These are phyloP conservation scores for Cladosporium colombiae DNA, from an alignment of 2,329 filamentous ascomycete species.

Conservation along the genomic window DNA sequence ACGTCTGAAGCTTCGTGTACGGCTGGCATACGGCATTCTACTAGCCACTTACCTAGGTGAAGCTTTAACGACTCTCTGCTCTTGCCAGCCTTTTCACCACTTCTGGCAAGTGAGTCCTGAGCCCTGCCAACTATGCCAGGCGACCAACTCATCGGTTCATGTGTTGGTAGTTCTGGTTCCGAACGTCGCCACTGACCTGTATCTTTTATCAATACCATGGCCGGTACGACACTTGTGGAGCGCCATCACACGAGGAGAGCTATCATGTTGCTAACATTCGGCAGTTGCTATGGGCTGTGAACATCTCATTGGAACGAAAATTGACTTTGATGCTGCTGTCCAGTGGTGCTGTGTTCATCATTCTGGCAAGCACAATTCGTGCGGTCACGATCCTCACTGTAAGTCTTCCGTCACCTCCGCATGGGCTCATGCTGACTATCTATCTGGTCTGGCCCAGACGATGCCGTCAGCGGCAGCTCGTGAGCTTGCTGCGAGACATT, in stretches of 20 bases:
- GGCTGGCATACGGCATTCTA: neutral
- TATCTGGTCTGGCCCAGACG: neutral
- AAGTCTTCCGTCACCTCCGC: neutral
- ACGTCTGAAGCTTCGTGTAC: neutral
- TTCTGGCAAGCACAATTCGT: conserved; percentile 3
- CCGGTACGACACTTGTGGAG: neutral
- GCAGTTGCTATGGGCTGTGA: neutral
- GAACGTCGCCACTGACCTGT: neutral
- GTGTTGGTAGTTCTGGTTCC: neutral
- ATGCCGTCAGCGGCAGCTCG: conserved; percentile 1
- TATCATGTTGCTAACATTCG: neutral
- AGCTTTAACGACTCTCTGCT: neutral
- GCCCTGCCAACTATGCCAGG: neutral
- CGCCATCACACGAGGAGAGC: neutral
- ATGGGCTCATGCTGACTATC: neutral
- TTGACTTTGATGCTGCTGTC: conserved; percentile 9
- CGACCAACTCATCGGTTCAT: conserved; percentile 9
- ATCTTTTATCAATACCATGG: conserved; percentile 4
- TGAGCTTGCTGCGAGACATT: conserved; percentile 10
- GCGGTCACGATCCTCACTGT: neutral
- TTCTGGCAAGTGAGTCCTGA: conserved; percentile 9
- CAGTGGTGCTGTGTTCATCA: conserved; percentile 10
- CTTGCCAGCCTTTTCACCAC: conserved; percentile 10
- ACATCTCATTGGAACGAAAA: neutral
- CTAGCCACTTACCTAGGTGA: neutral